Conservation (phyloP, 2,329 filamentous ascomycete genomes). For the Tolypocladium guangdongense region DNA sequence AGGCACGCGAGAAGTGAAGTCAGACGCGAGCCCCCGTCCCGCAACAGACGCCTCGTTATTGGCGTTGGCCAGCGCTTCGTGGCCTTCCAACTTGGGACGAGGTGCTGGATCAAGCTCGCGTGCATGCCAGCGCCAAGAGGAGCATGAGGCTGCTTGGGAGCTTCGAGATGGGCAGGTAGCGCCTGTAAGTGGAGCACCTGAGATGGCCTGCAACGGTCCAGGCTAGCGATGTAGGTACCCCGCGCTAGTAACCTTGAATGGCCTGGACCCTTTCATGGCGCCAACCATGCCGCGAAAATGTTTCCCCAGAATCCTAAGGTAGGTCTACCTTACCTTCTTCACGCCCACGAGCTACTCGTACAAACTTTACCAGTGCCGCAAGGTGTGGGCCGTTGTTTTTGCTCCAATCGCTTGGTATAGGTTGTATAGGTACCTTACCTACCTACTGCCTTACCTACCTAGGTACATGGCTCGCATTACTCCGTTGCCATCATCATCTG, state of each 20-base stretch:
- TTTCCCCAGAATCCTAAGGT: too few species aligned
- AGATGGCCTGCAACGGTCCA: not conserved
- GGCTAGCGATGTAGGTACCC: not conserved
- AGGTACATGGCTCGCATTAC: not conserved
- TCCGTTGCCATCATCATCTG: slow-evolving; percentile 1
- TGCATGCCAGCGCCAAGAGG: not conserved
- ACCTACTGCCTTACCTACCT: too few species aligned
- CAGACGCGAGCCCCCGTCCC: not conserved
- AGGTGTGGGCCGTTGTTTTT: too few species aligned
- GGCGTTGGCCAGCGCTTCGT: not conserved
- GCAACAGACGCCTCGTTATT: not conserved
- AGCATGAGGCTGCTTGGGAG: not conserved
- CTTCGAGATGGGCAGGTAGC: not conserved
- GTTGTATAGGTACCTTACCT: too few species aligned
- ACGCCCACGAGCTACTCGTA: too few species aligned
- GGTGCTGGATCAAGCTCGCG: not conserved
- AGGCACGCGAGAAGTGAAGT: not conserved
- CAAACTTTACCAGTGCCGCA: too few species aligned
- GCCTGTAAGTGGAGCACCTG: not conserved
- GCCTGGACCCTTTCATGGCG: too few species aligned
- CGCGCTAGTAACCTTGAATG: not conserved
- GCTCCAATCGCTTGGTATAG: too few species aligned
- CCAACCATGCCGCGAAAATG: too few species aligned
- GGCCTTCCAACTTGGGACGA: not conserved
- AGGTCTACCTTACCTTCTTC: too few species aligned